These are phyloP conservation scores for Fragilaria radians DNA, from an alignment of 108 stramenopile species.

Conservation along the genomic window DNA sequence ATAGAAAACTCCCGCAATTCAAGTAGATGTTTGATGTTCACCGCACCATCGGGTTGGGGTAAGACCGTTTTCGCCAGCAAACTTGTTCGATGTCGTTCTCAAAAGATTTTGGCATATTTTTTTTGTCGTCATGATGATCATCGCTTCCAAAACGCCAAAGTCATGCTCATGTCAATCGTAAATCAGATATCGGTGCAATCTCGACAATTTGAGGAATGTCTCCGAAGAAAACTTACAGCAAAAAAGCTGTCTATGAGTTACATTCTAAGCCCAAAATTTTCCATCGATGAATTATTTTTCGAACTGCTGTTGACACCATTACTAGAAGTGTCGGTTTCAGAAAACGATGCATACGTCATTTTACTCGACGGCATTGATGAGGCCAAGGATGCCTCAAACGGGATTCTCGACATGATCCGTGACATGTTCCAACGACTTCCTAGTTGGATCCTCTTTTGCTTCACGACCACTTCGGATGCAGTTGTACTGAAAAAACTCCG, in stretches of 20 bases:
- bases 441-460: background rate
- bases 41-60: background rate
- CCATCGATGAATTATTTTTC: background rate
- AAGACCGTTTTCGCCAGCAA: background rate
- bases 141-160: background rate
- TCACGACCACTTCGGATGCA: background rate
- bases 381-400: background rate
- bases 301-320: background rate
- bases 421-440: background rate
- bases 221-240: background rate
- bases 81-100: background rate
- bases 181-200: background rate
- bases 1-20: background rate
- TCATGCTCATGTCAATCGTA: background rate
- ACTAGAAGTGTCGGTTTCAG: background rate
- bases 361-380: background rate
- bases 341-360: background rate
- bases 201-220: background rate
- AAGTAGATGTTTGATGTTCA: background rate
- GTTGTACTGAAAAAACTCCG: background rate
- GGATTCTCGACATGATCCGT: background rate
- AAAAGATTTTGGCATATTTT: background rate
- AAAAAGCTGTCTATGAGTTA: background rate
- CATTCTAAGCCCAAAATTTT: background rate
- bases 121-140: slow-evolving; percentile 2